Evolutionary conservation across 139 green algal species (phyloP).

Genomic region (Micromonas commoda): DNA sequence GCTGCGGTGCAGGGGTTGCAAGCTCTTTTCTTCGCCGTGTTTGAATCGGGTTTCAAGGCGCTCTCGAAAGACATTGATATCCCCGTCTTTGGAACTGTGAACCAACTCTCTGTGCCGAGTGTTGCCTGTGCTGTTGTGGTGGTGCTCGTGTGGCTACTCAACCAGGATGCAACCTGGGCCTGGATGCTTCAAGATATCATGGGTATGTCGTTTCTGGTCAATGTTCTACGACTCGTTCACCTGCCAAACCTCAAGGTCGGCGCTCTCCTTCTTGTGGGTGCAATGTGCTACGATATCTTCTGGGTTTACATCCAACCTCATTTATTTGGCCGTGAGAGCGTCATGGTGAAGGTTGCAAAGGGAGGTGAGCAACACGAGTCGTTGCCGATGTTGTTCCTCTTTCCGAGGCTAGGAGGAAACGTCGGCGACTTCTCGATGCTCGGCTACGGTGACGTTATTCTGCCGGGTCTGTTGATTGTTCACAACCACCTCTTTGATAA

Average conservation of each 20-base stretch:
- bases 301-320: constrained; percentile 90
- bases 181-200: constrained; percentile 34
- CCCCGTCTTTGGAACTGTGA: neutral
- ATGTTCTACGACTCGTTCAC: constrained; percentile 58
- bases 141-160: neutral
- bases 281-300: constrained; percentile 81
- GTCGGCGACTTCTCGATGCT: constrained; percentile 45
- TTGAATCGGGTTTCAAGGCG: neutral
- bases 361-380: constrained; percentile 34
- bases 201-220: constrained; percentile 50
- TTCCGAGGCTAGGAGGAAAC: constrained; percentile 50
- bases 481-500: constrained; percentile 37
- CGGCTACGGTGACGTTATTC: constrained; percentile 66
- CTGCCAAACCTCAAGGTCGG: constrained; percentile 56
- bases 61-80: neutral
- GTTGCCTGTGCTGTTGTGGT: neutral
- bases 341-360: constrained; percentile 73
- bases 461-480: constrained; percentile 71
- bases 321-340: constrained; percentile 57
- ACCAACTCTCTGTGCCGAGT: neutral
- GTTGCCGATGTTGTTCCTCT: constrained; percentile 78
- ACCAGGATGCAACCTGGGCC: constrained; percentile 6
- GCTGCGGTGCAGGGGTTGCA: constrained; percentile 8
- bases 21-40: neutral
- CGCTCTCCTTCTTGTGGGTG: constrained; percentile 62